Conservation (phyloP, 371 early-diverging fungal species). For the Mortierella sp. region DNA sequence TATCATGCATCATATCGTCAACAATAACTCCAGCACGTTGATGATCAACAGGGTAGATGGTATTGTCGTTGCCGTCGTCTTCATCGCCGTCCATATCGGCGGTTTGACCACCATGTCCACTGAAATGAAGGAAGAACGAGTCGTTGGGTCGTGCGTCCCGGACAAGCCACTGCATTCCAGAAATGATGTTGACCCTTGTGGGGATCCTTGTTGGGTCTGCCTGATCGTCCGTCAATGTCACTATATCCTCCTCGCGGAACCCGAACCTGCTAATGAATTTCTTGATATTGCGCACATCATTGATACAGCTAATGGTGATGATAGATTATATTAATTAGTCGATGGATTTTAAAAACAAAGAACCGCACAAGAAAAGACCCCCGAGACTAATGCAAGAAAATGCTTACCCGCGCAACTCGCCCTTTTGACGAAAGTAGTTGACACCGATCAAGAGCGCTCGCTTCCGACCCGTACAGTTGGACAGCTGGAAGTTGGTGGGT, state of each 20-base stretch:
- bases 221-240: slow-evolving; percentile 92
- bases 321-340: neutral
- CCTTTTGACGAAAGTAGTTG: slow-evolving; percentile 85
- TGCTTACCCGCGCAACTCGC: slow-evolving; percentile 69
- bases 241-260: slow-evolving; percentile 81
- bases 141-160: slow-evolving; percentile 88
- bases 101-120: slow-evolving; percentile 90
- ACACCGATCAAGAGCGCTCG: slow-evolving; percentile 94
- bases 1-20: slow-evolving; percentile 89
- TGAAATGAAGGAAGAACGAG: slow-evolving; percentile 91
- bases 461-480: slow-evolving; percentile 84
- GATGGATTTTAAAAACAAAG: neutral
- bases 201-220: slow-evolving; percentile 76
- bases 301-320: slow-evolving; percentile 74
- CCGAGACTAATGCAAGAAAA: neutral
- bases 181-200: slow-evolving; percentile 87
- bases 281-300: slow-evolving; percentile 92
- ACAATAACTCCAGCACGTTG: slow-evolving; percentile 82
- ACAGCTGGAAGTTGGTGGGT: slow-evolving; percentile 68
- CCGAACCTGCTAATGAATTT: slow-evolving; percentile 78
- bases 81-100: slow-evolving; percentile 86
- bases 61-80: slow-evolving; percentile 86
- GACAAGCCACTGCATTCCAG: slow-evolving; percentile 94
- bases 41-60: slow-evolving; percentile 92
- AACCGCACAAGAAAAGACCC: neutral